These are phyloP conservation scores for Magnusiomyces tetraspermus DNA, from an alignment of 1,139 yeast species.

Conservation along the genomic window DNA sequence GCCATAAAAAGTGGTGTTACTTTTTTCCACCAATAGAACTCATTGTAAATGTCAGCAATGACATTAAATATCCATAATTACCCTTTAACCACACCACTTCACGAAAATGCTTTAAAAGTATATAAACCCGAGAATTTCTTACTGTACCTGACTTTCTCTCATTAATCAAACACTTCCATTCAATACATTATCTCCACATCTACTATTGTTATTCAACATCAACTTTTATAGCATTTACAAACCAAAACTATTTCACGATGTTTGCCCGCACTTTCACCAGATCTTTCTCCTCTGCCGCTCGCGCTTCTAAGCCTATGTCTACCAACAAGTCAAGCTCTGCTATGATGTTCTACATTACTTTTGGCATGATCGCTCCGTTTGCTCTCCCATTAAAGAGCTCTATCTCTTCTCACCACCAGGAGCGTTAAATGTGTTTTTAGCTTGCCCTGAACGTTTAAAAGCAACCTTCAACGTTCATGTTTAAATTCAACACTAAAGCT, in stretches of 20 bases:
- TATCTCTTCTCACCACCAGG: not conserved
- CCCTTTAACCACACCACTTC: not conserved
- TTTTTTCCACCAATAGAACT: not conserved
- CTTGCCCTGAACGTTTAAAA: not conserved
- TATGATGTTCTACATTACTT: conserved; percentile 11
- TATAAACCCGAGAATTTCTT: not conserved
- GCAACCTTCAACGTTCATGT: not conserved
- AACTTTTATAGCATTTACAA: not conserved
- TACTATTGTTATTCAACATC: not conserved
- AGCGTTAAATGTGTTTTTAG: not conserved
- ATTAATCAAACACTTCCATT: not conserved
- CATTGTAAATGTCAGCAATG: not conserved
- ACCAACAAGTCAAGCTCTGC: conserved; percentile 8
- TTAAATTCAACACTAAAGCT: too few species aligned
- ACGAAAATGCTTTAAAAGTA: not conserved
- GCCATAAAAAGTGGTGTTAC: not conserved
- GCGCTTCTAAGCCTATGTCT: conserved; percentile 3
- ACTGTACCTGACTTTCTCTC: not conserved
- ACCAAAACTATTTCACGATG: not conserved
- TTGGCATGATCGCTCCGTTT: conserved; percentile 13
- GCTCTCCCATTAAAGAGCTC: conserved; percentile 13
- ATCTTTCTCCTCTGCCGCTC: conserved; percentile 5
- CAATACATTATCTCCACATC: not conserved
- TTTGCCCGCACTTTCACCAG: not conserved
- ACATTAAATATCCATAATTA: not conserved